phyloP scores from a whole-genome alignment of 108 stramenopile species.

The Schizochytrium sp. region DNA sequence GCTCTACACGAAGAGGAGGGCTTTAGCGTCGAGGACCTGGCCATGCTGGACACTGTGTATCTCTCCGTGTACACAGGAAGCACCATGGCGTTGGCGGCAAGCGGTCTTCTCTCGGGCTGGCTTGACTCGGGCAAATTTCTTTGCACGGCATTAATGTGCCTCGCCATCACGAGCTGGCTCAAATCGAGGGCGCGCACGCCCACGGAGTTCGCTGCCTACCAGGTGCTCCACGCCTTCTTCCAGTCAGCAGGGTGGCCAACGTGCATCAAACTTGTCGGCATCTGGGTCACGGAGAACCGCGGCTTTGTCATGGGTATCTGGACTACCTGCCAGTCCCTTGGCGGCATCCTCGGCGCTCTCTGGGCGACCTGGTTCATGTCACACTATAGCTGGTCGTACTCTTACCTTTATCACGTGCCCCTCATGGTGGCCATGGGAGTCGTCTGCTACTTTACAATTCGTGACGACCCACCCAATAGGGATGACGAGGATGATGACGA shows the following conservation, averaged over 20 bases:
- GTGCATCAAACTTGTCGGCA: not conserved
- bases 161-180: not conserved
- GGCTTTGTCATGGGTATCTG: constrained; percentile 13
- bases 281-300: not conserved
- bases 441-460: not conserved
- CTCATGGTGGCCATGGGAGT: not conserved
- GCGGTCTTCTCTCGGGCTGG: not conserved
- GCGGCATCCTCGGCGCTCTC: not conserved
- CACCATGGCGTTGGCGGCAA: not conserved
- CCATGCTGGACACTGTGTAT: not conserved
- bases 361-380: constrained; percentile 16
- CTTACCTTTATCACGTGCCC: not conserved
- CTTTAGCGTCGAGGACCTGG: constrained; percentile 4
- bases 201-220: not conserved
- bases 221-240: constrained; percentile 4
- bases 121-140: not conserved
- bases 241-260: constrained; percentile 2
- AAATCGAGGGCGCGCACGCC: not conserved
- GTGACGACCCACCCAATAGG: not conserved
- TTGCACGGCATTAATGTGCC: not conserved
- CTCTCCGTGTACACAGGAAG: not conserved
- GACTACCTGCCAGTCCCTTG: not conserved
- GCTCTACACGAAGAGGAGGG: constrained; percentile 4
- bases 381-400: not conserved
- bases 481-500: not conserved